Evolutionary conservation across 345 rosid species (phyloP).

Genomic region (Hibiscus tridactylites): DNA sequence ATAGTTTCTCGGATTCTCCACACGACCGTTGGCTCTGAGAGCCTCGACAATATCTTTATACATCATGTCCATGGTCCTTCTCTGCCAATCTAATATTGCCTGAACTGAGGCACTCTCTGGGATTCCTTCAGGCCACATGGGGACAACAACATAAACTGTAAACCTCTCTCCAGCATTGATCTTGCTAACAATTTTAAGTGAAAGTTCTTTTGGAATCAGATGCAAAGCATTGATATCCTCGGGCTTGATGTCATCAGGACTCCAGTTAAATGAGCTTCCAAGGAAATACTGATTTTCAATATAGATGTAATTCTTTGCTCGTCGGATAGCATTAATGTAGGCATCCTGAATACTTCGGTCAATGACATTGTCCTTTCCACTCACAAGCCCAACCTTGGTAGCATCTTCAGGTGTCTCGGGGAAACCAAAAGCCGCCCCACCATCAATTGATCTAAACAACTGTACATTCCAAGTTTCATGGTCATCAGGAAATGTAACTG

Average conservation of each 20-base stretch:
- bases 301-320: slow-evolving; percentile 87
- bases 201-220: slow-evolving; percentile 88
- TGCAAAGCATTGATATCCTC: slow-evolving; percentile 85
- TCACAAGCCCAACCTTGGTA: slow-evolving; percentile 83
- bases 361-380: slow-evolving; percentile 93
- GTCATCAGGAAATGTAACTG: slow-evolving; percentile 68
- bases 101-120: slow-evolving; percentile 93
- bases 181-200: slow-evolving; percentile 93
- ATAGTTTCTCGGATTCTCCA: slow-evolving; percentile 79
- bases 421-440: slow-evolving; percentile 97
- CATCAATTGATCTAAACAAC: slow-evolving; percentile 92
- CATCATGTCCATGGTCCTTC: slow-evolving; percentile 95
- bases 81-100: slow-evolving; percentile 97
- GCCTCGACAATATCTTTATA: slow-evolving; percentile 72
- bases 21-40: slow-evolving; percentile 58
- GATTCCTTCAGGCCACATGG: slow-evolving; percentile 99
- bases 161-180: slow-evolving; percentile 82
- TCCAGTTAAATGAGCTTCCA: slow-evolving; percentile 85
- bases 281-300: slow-evolving; percentile 97
- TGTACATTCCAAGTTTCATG: slow-evolving; percentile 90
- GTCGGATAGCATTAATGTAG: slow-evolving; percentile 82
- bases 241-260: slow-evolving; percentile 67
- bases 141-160: slow-evolving; percentile 77
- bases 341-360: slow-evolving; percentile 98
- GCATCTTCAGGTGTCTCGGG: slow-evolving; percentile 97